Evolutionary conservation across 805 yeast species (phyloP), one percentile per base, ranked within the genome.

Genomic region (Kazachstania martiniae): DNA sequence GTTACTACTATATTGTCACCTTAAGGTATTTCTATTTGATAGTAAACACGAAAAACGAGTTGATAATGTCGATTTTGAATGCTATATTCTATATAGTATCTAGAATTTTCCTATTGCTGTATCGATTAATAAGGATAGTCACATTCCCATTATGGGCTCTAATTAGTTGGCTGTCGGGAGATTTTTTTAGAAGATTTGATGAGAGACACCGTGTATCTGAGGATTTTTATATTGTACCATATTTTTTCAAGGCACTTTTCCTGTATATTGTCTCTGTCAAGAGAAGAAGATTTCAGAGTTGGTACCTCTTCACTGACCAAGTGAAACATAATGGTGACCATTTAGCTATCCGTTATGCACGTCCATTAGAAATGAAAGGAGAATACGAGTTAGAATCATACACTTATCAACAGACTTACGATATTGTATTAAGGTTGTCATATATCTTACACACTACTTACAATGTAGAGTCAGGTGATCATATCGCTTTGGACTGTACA

Each of bases 401-500:
- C 50, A 81, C 94, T 0, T 87, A 81, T 53, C 56, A 59, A 33
- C 77, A 86, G 56, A 55, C 82, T 27, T 76, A 79, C 49, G 76
- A 73, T 31, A 67, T 74, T 44, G 70, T 82, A 5, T 63, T 82
- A 39, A 59, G 78, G 39, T 62, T 84, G 41, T 76, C 93, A 3
- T 66, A 71, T 43, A 68, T 83, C 28, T 62, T 89, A 43, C 69
- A 62, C 29, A 55, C 68, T 39, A 74, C 77, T 36, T 77, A 74
- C 46, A 78, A 78, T 2, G 71, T 87, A 23, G 59, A 72, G 13
- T 58, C 73, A 10, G 76, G 77, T 26, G 83, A 83, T 41, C 68
- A 75, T 8, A 72, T 89, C 28, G 93, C 82, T 0, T 47, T 89
- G 27, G 78, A 77, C 47, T 79, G 74, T 49, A 78, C 82, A 48